phyloP scores from a whole-genome alignment of 257 asterid species.

The Anisodus tanguticus region DNA sequence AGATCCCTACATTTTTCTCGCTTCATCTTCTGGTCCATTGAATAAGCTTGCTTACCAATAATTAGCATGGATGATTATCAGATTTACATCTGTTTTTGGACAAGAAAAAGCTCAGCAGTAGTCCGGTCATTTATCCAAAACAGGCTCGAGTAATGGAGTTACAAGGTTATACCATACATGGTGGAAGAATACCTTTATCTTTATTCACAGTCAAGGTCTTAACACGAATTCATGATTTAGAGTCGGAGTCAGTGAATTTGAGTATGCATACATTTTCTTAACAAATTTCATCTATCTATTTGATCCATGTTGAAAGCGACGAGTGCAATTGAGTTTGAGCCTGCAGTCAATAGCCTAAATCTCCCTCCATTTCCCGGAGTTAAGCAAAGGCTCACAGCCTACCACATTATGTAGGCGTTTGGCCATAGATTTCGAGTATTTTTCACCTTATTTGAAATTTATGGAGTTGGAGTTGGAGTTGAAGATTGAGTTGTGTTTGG shows the following conservation, averaged over 20 bases:
- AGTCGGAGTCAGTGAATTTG: background rate
- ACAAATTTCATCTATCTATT: background rate
- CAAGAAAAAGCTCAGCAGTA: background rate
- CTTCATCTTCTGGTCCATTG: background rate
- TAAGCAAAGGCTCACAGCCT: background rate
- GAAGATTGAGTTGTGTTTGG: too few species aligned
- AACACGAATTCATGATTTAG: background rate
- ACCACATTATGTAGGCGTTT: background rate
- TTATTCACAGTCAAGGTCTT: background rate
- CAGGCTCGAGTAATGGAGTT: background rate
- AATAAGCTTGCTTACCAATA: slow-evolving; percentile 10
- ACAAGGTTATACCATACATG: background rate
- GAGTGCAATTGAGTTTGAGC: background rate
- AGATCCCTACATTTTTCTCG: background rate
- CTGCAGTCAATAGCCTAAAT: background rate
- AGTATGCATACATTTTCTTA: background rate
- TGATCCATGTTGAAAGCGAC: background rate
- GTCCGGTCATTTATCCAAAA: background rate
- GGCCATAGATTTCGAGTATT: too few species aligned
- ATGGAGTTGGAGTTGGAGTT: too few species aligned
- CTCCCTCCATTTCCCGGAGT: background rate
- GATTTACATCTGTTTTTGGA: background rate
- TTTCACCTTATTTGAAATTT: too few species aligned
- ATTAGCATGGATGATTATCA: background rate
- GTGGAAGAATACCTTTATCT: background rate